Evolutionary conservation across 352 stramenopile genomes (phyloP), one percentile per base, ranked within the genome.

Genomic region (Saprolegnia diclina): DNA sequence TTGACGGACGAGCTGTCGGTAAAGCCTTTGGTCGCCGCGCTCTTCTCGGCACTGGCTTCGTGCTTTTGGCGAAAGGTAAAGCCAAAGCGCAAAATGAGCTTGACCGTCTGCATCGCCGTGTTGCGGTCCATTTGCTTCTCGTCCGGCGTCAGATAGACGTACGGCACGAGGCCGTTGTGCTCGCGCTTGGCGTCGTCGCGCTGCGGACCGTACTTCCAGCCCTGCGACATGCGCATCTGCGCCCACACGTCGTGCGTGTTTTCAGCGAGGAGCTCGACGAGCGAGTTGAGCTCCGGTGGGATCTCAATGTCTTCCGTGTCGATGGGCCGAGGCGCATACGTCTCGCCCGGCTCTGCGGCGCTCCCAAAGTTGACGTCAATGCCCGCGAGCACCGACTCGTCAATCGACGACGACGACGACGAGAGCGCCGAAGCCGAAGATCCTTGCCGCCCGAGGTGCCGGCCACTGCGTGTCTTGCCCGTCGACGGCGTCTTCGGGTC

Each of bases 121-220:
- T 92, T 91, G 54, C 84, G 79, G 59, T 92, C 83, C 84, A 92
- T 92, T 50, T 90, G 79, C 75, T 91, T 90, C 64, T 92, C 82
- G 0, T 89, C 80, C 48, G 87, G 80, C 0, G 82, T 89, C 22
- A 92, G 64, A 67, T 89, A 90, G 69, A 90, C 86, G 64, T 92
- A 92, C 53, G 82, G 84, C 26, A 92, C 84, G 5, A 92, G 71
- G 19, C 81, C 81, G 38, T 91, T 88, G 74, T 92, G 84, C 65
- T 88, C 79, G 56, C 79, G 79, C 73, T 86, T 90, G 24, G 69
- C 61, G 56, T 92, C 84, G 45, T 92, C 74, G 18, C 82, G 79
- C 13, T 78, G 74, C 4, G 82, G 82, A 9, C 84, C 84, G 54
- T 81, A 92, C 69, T 84, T 87, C 84, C 84, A 92, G 44, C 82